Percentiles rank a stretch among this genome's conserved stretches.
Evolutionary conservation across 257 asterid species (phyloP).

Genomic region (Solanum rostratum): DNA sequence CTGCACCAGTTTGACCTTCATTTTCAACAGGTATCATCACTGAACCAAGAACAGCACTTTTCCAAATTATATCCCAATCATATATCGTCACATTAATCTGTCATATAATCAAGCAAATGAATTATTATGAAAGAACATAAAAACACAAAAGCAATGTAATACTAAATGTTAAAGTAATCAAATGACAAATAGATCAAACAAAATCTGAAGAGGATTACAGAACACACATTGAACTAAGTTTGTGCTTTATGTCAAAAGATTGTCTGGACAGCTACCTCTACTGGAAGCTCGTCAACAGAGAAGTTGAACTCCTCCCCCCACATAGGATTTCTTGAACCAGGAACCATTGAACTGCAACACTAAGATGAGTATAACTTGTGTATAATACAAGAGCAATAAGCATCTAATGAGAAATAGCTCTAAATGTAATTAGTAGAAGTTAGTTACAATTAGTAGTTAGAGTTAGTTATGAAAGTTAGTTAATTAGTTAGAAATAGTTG

Average conservation of each 20-base stretch:
- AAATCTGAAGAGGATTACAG: neutral
- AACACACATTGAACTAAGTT: neutral
- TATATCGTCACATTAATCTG: slow-evolving; percentile 80
- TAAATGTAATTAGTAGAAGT: too few species aligned
- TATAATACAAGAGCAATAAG: neutral
- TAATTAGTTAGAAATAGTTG: too few species aligned
- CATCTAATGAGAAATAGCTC: too few species aligned
- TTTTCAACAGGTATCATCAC: slow-evolving; percentile 51
- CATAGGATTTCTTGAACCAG: slow-evolving; percentile 94
- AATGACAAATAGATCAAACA: neutral
- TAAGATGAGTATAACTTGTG: slow-evolving; percentile 2
- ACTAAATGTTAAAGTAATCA: neutral
- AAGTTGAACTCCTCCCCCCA: slow-evolving; percentile 97
- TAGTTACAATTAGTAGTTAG: too few species aligned
- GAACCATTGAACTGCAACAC: slow-evolving; percentile 81
- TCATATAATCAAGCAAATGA: slow-evolving; percentile 12
- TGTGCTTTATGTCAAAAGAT: neutral
- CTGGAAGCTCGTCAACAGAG: slow-evolving; percentile 78
- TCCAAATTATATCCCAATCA: slow-evolving; percentile 89
- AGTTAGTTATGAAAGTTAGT: too few species aligned
- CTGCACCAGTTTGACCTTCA: slow-evolving; percentile 71
- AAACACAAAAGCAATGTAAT: neutral
- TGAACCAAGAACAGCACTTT: slow-evolving; percentile 85
- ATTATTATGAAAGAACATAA: slow-evolving; percentile 3
- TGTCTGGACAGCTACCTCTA: slow-evolving; percentile 34